Percentiles rank a stretch among this genome's conserved stretches.
Conservation (phyloP, 805 yeast genomes). For the Saccharomycopsis sp. region DNA sequence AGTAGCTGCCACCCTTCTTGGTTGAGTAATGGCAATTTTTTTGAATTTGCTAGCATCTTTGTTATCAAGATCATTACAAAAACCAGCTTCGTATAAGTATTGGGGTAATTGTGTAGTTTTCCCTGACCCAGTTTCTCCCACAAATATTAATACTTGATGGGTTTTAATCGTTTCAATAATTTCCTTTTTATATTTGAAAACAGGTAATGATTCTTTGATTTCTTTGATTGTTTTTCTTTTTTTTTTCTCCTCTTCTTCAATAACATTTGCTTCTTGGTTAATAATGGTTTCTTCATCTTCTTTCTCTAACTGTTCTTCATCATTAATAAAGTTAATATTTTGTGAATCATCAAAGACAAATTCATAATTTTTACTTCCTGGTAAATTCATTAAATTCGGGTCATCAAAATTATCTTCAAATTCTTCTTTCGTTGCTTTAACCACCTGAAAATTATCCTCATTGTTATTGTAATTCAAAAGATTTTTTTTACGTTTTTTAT, state of each 20-base stretch:
- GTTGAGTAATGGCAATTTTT: conserved; percentile 82
- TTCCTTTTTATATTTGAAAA: conserved; percentile 48
- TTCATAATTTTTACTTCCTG: conserved; percentile 46
- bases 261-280: conserved; percentile 21
- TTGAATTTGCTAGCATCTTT: conserved; percentile 29
- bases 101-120: conserved; percentile 93
- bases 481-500: conserved; percentile 42
- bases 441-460: conserved; percentile 8
- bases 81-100: conserved; percentile 75
- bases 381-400: conserved; percentile 33
- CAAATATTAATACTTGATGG: conserved; percentile 63
- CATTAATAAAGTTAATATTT: conserved; percentile 36
- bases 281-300: conserved; percentile 26
- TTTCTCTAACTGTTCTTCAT: conserved; percentile 25
- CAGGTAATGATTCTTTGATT: conserved; percentile 63
- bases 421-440: conserved; percentile 19
- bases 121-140: conserved; percentile 91
- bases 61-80: conserved; percentile 30
- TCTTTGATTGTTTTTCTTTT: conserved; percentile 29
- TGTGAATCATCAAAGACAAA: conserved; percentile 67
- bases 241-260: conserved; percentile 21
- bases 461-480: conserved; percentile 37
- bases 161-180: conserved; percentile 48
- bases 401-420: conserved; percentile 23
- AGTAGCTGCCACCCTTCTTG: conserved; percentile 90